Evolutionary conservation across 768 basidiomycete genomes (phyloP), one percentile per base, ranked within the genome.

Genomic region (Exsudoporus frostii): DNA sequence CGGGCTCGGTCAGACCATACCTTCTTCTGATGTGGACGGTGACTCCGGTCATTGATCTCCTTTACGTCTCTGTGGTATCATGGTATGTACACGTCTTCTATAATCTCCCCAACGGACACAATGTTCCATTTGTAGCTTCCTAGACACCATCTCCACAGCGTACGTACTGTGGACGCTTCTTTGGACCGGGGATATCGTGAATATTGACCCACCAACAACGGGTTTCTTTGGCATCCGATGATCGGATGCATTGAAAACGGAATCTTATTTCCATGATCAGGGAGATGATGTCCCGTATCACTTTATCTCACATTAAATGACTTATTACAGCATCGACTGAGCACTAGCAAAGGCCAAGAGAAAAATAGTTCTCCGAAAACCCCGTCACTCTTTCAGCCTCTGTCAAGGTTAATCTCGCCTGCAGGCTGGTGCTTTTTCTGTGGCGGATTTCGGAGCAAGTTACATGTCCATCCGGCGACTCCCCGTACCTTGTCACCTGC

Each of bases 371-470:
- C 14, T 40, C 56, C 54, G 60, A 56, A 50, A 62, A 25, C 20
- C 48, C 62, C 59, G 55, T 58, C 45, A 24, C 45, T 47, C 48
- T 40, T 48, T 56, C 45, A 20, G 27, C 53, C 53, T 36, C 49
- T 47, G 25, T 43, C 54, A 54, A 65, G 45, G 65, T 67, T 66
- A 66, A 66, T 67, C 65, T 60, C 54, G 53, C 56, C 42, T 56
- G 41, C 11, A 27, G 17, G 47, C n/a, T 32, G 25, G 20, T 34
- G 34, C 34, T 34, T 48, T 53, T 53, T 50, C 39, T 9, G 17
- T 63, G 51, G 53, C 34, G 56, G 47, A 58, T 65, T 51, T 60
- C 43, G 50, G 54, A 27, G n/a, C 24, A 36, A 36, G n/a, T 45
- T 41, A 22, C 40, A 53, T 24, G 30, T 36, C 27, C 32, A 33